Percentiles rank a stretch among this genome's conserved stretches.
phyloP scores from a whole-genome alignment of 139 green algal genomes.

The Prasinococcaceae sp. region DNA sequence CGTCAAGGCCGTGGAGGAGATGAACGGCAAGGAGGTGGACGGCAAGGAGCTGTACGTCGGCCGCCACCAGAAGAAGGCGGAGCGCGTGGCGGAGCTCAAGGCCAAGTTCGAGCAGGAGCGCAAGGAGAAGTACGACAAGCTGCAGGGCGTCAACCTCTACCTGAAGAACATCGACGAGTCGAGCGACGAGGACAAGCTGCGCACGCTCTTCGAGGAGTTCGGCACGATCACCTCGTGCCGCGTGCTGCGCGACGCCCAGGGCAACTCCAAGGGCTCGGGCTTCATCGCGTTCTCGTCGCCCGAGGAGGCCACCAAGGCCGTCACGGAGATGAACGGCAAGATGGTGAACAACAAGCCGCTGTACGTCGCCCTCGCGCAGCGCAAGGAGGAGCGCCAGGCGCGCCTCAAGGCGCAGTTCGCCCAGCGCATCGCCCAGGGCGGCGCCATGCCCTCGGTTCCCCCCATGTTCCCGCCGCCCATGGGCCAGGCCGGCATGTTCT shows the following conservation, averaged over 20 bases:
- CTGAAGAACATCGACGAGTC: constrained; percentile 45
- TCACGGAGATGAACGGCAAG: constrained; percentile 41
- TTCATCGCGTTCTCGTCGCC: constrained; percentile 37
- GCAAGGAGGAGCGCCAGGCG: constrained; percentile 33
- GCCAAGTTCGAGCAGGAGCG: constrained; percentile 30
- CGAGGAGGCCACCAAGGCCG: constrained; percentile 34
- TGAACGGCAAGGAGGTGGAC: constrained; percentile 26
- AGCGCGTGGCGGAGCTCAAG: constrained; percentile 32
- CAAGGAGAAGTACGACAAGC: constrained; percentile 28
- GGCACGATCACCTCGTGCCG: constrained; percentile 40
- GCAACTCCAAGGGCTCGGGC: constrained; percentile 24
- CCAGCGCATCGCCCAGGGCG: constrained; percentile 4
- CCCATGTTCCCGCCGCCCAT: constrained; percentile 11
- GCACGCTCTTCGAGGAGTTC: constrained; percentile 34
- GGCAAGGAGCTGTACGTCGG: constrained; percentile 30
- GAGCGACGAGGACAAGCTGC: constrained; percentile 35
- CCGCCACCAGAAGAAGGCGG: constrained; percentile 39
- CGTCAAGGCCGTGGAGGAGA: constrained; percentile 25
- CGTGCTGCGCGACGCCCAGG: constrained; percentile 21
- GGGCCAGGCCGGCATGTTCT: constrained; percentile 14
- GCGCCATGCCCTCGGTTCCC: neutral
- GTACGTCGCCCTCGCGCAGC: constrained; percentile 42
- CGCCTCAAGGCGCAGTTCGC: constrained; percentile 32
- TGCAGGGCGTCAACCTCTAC: constrained; percentile 34
- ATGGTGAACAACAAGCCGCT: constrained; percentile 35